Conservation (phyloP, 169 alveolate species). For the Cyclospora cayetanensis region DNA sequence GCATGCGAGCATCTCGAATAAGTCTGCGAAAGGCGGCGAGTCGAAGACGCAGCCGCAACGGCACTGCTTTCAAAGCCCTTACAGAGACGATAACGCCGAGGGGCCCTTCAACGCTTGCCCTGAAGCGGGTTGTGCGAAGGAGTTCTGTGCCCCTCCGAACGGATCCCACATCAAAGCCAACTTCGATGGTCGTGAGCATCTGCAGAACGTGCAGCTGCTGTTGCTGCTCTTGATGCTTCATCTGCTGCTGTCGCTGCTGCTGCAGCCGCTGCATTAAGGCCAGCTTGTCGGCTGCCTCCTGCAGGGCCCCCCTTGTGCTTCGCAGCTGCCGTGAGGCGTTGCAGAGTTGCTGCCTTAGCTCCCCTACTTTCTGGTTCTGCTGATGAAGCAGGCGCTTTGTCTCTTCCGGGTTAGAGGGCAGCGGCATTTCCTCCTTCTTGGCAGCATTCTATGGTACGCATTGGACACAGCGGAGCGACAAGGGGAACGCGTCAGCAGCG, state of each 20-base stretch:
- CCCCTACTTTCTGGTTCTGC: background rate
- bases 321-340: background rate
- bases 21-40: too few species aligned
- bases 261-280: conserved; percentile 2
- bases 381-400: background rate
- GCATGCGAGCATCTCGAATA: too few species aligned
- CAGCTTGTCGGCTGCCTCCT: background rate
- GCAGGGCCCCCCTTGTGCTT: background rate
- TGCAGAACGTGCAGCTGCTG: conserved; percentile 20
- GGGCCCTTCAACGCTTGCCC: background rate
- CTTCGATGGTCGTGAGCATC: background rate
- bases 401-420: background rate
- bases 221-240: background rate
- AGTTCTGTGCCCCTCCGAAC: background rate
- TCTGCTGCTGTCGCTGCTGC: conserved; percentile 24
- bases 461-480: too few species aligned
- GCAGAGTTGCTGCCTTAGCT: background rate
- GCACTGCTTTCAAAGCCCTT: too few species aligned
- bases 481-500: background rate
- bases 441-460: too few species aligned
- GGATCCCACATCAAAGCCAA: background rate
- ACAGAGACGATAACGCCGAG: background rate
- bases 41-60: too few species aligned
- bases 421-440: background rate
- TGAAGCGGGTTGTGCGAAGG: background rate